Conservation (phyloP, 75 land plant genomes). For the Pinus albicaulis region DNA sequence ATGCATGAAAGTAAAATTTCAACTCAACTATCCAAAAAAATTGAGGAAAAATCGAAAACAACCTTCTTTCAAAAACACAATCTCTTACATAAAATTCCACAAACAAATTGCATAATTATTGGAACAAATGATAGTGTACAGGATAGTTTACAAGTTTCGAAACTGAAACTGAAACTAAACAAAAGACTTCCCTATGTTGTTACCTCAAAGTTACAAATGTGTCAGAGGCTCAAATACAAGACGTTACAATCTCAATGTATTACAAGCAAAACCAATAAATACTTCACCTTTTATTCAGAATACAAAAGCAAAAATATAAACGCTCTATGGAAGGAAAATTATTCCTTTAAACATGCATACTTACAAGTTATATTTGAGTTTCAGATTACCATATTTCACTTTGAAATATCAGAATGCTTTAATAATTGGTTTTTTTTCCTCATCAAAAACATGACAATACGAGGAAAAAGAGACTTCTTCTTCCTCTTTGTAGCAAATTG, state of each 20-base stretch:
- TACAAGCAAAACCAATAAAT: slow-evolving; percentile 2
- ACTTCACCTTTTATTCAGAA: neutral
- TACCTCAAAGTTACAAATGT: neutral
- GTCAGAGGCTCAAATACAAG: neutral
- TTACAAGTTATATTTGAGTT: neutral
- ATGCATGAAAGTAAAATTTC: neutral
- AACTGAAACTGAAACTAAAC: neutral
- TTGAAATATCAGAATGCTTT: neutral
- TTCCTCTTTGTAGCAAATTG: slow-evolving; percentile 14
- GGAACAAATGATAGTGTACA: neutral
- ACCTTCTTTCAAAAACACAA: neutral
- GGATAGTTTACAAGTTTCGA: neutral
- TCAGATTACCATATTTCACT: neutral
- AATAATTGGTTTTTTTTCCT: slow-evolving; percentile 24
- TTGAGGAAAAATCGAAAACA: neutral
- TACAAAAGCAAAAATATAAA: neutral
- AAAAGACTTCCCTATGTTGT: neutral
- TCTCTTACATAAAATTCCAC: neutral
- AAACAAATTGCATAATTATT: neutral
- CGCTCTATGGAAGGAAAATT: neutral
- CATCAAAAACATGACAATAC: slow-evolving; percentile 56
- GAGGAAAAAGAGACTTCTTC: slow-evolving; percentile 52
- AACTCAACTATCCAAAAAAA: neutral
- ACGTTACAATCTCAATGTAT: slow-evolving; percentile 1
- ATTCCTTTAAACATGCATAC: slow-evolving; percentile 1